Base-by-base conservation (phyloP, 139 green algal genomes). In the Haematococcus sp. region DNA sequence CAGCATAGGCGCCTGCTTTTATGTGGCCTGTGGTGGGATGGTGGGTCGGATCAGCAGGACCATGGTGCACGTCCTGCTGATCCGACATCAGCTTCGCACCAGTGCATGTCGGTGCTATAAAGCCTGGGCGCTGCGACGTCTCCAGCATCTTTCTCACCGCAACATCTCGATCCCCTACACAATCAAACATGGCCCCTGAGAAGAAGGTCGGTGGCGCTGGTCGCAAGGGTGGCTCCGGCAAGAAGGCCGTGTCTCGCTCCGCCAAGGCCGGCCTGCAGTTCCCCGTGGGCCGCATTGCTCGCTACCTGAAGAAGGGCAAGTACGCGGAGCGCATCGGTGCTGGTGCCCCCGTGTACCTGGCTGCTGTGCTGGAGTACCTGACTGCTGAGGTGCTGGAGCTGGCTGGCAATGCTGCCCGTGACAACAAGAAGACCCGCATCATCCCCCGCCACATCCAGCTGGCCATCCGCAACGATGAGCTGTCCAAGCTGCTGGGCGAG, bases 351-450 rank as follows among this genome's bases (percentile, higher is more conserved):
- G 85, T 92, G 30, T 89, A 88, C 82, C 75, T 90, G 28, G 84
- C 84, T 25, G 87, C 87, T n/a, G 84, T 92, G 27, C 76, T 92
- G 46, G 71, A 79, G 73, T 79, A 79, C 73, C 51, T 79, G 4
- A n/a, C 34, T 20, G 40, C 66, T 64, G 54, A 75, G 43, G 65
- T 75, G 66, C 63, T 78, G 72, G 92, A 97, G 86, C 83, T 95
- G 66, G 87, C 88, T 30, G 91, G 92, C 73, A 96, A 95, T 74
- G 93, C 93, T 52, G 87, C 92, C 55, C 85, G 92, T 52, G 92
- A 97, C 87, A 97, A 97, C 88, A 97, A 97, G 87, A 96, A 97
- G 90, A 95, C 85, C 52, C 88, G 92, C 73, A 97, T 97, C 65
- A 68, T 90, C 0, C 89, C 91, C 13, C 79, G 91, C 59, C 91